Base-by-base conservation (phyloP, 108 stramenopile genomes). In the Pseudonitzschia pungens region DNA sequence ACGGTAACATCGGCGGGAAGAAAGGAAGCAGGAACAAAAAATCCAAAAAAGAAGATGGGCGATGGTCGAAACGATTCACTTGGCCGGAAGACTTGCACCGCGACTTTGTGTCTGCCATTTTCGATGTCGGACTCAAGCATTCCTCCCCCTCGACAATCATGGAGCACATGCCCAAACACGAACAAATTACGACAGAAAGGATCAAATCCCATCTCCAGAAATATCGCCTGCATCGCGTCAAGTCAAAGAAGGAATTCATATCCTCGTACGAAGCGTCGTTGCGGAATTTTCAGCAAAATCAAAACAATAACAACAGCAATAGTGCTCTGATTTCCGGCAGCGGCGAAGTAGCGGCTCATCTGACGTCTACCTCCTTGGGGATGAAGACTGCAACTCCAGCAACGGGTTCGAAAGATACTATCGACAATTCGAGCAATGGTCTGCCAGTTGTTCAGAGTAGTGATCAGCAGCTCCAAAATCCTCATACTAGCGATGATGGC, bases 191-290 rank as follows among this genome's bases (percentile, higher is more conserved):
- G 16, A 92, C 87, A 31, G 98, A 98, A 79, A 85, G 97, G 33
- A 95, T 98, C 84, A 98, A 98, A 74, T 87, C 86, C 60, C 98
- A 98, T 74, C 71, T 98, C 40, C 98, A 98, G 76, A 98, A 98
- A 76, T 98, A 97, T 75, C 85, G 98, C 8, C 43, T 97, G 40
- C 93, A 98, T 72, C 82, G 92, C 7, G 70, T 78, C 50, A 94
- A 95, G 73, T 88, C 86, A 27, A 92, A 91, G 50, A 89, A 92
- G 54, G 96, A 98, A 68, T 98, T 98, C 76, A 87, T 98, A 75
- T 77, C 88, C 42, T 84, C 80, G 45, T 95, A 92, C 58, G 92
- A 91, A 72, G 65, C 70, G 0, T 86, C 90, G 1, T 53, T 90
- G 50, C 73, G 52, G 1, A 85, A 86, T 45, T 82, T 87, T 52